Percentiles rank a stretch among this genome's conserved stretches.
phyloP scores from a whole-genome alignment of 2,329 filamentous ascomycete species.

The Thermoascus crustaceus region DNA sequence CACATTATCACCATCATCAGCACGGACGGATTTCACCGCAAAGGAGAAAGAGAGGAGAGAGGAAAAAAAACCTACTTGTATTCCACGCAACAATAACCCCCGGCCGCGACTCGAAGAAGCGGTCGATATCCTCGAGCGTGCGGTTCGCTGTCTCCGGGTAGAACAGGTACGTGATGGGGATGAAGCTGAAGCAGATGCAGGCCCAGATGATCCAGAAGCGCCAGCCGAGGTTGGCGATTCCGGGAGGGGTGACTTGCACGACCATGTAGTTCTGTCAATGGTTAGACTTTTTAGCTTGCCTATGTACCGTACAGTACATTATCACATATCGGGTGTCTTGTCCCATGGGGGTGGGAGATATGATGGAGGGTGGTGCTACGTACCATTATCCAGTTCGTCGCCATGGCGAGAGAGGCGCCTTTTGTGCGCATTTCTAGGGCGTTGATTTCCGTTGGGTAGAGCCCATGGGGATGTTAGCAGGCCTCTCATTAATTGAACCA shows the following conservation, averaged over 20 bases:
- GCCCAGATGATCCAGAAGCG: conserved; percentile 24
- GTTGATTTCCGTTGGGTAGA: conserved; percentile 29
- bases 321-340: too few relatives aligned
- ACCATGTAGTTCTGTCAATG: conserved; percentile 30
- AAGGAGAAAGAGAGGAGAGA: not conserved
- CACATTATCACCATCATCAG: not conserved
- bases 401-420: conserved; percentile 22
- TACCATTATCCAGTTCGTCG: conserved; percentile 22
- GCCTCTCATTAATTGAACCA: too few relatives aligned
- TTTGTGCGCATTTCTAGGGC: conserved; percentile 28
- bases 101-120: conserved; percentile 19
- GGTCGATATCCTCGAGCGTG: conserved; percentile 25
- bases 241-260: conserved; percentile 24
- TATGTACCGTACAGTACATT: conserved; percentile 9
- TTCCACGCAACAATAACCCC: conserved; percentile 14
- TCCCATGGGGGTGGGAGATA: not conserved
- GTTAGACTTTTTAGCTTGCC: too few relatives aligned
- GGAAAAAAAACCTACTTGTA: conserved; percentile 10
- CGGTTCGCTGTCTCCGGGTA: conserved; percentile 25
- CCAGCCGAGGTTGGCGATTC: conserved; percentile 24
- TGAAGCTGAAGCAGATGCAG: conserved; percentile 18
- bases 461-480: not conserved
- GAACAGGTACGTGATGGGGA: conserved; percentile 23
- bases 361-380: not conserved
- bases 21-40: not conserved